Percentiles rank a stretch among this genome's conserved stretches.
Conservation (phyloP, 306 rosid genomes). For the Cucurbita maxima region DNA sequence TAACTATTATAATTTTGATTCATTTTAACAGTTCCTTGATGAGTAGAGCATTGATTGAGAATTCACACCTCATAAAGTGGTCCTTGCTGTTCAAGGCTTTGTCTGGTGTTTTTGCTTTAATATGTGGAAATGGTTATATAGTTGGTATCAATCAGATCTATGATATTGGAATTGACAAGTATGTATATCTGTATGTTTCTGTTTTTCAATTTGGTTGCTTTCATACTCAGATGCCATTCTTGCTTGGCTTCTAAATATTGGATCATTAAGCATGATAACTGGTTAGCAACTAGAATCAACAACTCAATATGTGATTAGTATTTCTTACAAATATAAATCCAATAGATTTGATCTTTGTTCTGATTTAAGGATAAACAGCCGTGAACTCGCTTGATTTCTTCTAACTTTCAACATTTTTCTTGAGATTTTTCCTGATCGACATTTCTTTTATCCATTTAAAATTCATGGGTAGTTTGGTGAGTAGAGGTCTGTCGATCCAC, state of each 20-base stretch:
- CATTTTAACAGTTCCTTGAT: constrained; percentile 68
- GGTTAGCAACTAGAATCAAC: neutral
- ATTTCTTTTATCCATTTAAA: neutral
- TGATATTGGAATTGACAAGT: constrained; percentile 90
- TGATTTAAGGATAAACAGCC: neutral
- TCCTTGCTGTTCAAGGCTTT: constrained; percentile 74
- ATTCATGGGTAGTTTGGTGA: neutral
- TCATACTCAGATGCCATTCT: neutral
- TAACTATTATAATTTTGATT: constrained; percentile 9
- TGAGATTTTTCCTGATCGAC: neutral
- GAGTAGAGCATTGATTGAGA: constrained; percentile 80
- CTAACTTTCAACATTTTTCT: neutral
- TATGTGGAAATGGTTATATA: constrained; percentile 90
- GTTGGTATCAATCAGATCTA: constrained; percentile 98
- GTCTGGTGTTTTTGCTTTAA: constrained; percentile 73
- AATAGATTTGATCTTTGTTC: neutral
- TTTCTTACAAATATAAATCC: neutral
- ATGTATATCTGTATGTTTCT: constrained; percentile 17
- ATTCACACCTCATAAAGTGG: constrained; percentile 85
- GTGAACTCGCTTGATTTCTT: neutral
- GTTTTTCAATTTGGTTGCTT: neutral
- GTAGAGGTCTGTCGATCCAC: neutral
- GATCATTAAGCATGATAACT: neutral
- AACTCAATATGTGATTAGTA: neutral
- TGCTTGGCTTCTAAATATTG: neutral